A percentile compares a stretch with the other conserved stretches of the same genome.
phyloP scores from a whole-genome alignment of 2,329 filamentous ascomycete species.

The Lachnum nothofagi region DNA sequence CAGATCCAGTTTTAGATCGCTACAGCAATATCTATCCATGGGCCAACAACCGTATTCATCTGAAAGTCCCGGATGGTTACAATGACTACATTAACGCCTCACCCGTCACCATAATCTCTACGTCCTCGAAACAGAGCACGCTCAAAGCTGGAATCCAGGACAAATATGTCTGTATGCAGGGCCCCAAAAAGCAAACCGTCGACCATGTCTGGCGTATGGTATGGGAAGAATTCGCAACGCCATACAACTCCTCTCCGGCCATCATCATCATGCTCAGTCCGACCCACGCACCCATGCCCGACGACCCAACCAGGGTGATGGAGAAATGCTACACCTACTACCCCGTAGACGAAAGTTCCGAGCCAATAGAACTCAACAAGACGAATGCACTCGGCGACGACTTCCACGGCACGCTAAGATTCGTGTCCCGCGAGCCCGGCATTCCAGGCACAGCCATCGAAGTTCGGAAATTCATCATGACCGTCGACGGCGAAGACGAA shows the following conservation, averaged over 20 bases:
- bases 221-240: constrained; percentile 57
- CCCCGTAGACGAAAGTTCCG: constrained; percentile 52
- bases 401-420: constrained; percentile 63
- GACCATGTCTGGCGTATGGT: constrained; percentile 96
- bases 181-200: constrained; percentile 70
- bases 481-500: constrained; percentile 38
- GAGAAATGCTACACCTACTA: constrained; percentile 89
- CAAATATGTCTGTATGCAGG: constrained; percentile 88
- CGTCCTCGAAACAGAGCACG: constrained; percentile 26
- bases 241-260: constrained; percentile 55
- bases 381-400: constrained; percentile 60
- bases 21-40: constrained; percentile 89
- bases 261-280: constrained; percentile 95
- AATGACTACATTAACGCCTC: constrained; percentile 82
- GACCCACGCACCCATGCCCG: constrained; percentile 52
- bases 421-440: constrained; percentile 46
- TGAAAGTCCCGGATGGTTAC: constrained; percentile 68
- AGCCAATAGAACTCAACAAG: constrained; percentile 54
- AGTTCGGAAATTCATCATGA: constrained; percentile 65
- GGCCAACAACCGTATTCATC: constrained; percentile 75
- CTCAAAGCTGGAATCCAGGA: constrained; percentile 26
- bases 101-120: constrained; percentile 46
- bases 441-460: constrained; percentile 60
- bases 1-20: constrained; percentile 64
- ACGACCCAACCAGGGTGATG: constrained; percentile 47